These are phyloP conservation scores for Thraustochytrium sp. DNA, from an alignment of 352 stramenopile genomes.

Conservation along the genomic window DNA sequence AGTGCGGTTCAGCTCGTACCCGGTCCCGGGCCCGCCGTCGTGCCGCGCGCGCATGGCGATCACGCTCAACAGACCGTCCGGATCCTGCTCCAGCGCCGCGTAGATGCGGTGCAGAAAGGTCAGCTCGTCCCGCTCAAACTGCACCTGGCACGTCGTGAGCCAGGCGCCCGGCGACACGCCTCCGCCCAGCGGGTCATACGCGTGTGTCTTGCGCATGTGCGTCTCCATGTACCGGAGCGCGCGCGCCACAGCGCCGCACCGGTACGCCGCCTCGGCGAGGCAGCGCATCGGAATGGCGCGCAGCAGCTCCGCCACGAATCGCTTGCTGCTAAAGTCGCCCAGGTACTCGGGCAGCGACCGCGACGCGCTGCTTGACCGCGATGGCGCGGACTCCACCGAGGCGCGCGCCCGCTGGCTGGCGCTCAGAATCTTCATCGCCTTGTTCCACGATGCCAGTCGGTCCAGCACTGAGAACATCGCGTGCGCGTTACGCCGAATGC, in stretches of 20 bases:
- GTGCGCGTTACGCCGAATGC: background rate
- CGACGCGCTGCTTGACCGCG: background rate
- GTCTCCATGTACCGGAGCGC: conserved; percentile 10
- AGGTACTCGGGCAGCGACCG: background rate
- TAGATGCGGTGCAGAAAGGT: conserved; percentile 31
- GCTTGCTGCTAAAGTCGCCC: conserved; percentile 9
- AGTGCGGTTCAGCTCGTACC: background rate
- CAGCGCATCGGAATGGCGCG: conserved; percentile 1
- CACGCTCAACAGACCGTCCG: conserved; percentile 10
- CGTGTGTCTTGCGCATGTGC: conserved; percentile 15
- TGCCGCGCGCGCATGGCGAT: background rate
- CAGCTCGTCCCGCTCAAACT: conserved; percentile 33
- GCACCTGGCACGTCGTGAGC: background rate
- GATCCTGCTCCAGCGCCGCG: conserved; percentile 14
- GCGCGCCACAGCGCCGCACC: background rate
- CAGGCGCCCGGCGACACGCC: conserved; percentile 2
- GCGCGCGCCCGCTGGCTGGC: background rate
- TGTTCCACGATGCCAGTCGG: background rate
- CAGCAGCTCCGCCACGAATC: background rate
- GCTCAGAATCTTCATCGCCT: conserved; percentile 1
- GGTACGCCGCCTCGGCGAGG: conserved; percentile 14
- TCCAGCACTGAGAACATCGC: conserved; percentile 19
- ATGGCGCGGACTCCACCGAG: background rate
- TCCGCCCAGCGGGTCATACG: background rate
- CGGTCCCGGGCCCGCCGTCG: conserved; percentile 20